Percentiles rank a stretch among this genome's conserved stretches.
phyloP scores from a whole-genome alignment of 1,284 basidiomycete genomes.

The Ceratobasidium sp. region DNA sequence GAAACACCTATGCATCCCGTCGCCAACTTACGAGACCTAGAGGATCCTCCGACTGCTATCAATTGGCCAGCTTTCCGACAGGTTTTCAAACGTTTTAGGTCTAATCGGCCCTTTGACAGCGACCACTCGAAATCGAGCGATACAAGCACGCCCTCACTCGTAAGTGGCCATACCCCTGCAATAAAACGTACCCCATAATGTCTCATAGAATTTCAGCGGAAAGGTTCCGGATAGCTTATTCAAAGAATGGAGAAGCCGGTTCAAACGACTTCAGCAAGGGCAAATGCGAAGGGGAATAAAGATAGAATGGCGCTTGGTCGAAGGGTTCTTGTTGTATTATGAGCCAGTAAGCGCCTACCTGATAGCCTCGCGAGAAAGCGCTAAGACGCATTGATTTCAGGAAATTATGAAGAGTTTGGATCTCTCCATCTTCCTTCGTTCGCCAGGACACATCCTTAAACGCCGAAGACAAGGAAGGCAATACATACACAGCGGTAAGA shows the following conservation, averaged over 20 bases:
- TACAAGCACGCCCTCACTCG: slow-evolving; percentile 63
- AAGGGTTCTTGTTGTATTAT: slow-evolving; percentile 95
- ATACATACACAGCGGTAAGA: background rate
- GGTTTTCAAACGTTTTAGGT: slow-evolving; percentile 58
- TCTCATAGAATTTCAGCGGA: background rate
- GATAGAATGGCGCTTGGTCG: slow-evolving; percentile 81
- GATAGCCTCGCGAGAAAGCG: too few species aligned
- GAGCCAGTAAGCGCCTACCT: slow-evolving; percentile 66
- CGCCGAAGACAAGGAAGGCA: background rate
- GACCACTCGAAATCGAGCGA: slow-evolving; percentile 69
- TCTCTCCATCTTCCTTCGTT: slow-evolving; percentile 2
- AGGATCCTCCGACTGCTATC: slow-evolving; percentile 83
- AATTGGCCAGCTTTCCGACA: slow-evolving; percentile 71
- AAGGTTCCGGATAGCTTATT: slow-evolving; percentile 40
- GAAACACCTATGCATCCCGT: slow-evolving; percentile 80
- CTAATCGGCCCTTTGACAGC: slow-evolving; percentile 54
- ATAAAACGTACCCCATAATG: background rate
- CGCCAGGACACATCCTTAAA: background rate
- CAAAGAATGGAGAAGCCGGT: slow-evolving; percentile 59
- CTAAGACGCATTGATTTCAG: background rate
- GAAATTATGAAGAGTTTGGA: background rate
- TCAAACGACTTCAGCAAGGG: slow-evolving; percentile 54
- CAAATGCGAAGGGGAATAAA: slow-evolving; percentile 52
- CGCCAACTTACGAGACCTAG: slow-evolving; percentile 88
- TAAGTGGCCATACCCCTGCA: background rate